phyloP scores from a whole-genome alignment of 1,139 yeast species.

The Sugiyamaella novakii region DNA sequence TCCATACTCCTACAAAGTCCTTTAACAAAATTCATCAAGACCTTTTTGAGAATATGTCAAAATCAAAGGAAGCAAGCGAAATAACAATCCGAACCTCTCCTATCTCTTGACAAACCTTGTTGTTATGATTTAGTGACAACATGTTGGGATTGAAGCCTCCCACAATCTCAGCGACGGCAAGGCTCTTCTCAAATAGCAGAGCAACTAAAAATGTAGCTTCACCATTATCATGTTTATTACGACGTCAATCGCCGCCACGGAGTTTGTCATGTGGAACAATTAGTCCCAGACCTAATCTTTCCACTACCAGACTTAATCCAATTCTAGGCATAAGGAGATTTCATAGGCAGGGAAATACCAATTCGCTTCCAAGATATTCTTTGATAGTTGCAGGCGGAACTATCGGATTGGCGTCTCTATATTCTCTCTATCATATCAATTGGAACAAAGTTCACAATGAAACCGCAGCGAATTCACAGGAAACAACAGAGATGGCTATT shows the following conservation, averaged over 20 bases:
- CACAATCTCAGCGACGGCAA: neutral
- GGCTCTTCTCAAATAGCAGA: too few relatives aligned
- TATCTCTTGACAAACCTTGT: too few relatives aligned
- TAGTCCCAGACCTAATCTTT: neutral
- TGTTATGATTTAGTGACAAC: neutral
- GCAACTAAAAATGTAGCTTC: too few relatives aligned
- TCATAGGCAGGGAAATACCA: neutral
- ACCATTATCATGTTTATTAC: too few relatives aligned
- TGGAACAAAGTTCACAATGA: slow-evolving; percentile 1
- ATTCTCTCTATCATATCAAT: neutral
- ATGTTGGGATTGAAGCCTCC: slow-evolving; percentile 11
- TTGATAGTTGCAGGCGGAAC: neutral
- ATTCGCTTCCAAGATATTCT: neutral
- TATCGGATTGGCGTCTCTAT: neutral
- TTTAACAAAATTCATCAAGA: neutral
- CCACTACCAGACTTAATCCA: too few relatives aligned
- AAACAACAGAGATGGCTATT: slow-evolving; percentile 18
- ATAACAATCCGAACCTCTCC: neutral
- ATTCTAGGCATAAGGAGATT: too few relatives aligned
- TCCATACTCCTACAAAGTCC: too few relatives aligned
- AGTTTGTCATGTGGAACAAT: neutral
- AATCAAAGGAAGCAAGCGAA: neutral
- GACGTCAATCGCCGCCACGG: neutral
- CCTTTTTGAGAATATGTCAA: neutral
- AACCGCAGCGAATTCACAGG: neutral